These are phyloP conservation scores for Apiospora malaysiana DNA, from an alignment of 2,329 filamentous ascomycete species.

Conservation along the genomic window DNA sequence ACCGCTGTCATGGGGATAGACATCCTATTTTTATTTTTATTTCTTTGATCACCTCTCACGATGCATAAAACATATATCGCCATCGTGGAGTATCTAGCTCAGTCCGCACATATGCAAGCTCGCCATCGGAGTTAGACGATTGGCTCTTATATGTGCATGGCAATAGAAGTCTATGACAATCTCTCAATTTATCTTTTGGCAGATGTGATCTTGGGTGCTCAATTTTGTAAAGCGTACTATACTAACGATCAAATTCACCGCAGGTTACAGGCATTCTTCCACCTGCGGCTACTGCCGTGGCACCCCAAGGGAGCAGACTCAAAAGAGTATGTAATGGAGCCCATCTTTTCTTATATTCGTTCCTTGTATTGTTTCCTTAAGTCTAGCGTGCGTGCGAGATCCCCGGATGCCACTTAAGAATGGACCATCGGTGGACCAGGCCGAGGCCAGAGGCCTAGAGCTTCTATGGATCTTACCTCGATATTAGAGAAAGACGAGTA, in stretches of 20 bases:
- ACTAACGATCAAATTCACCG: conserved; percentile 26
- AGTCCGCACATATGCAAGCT: not conserved
- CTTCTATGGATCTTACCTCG: not conserved
- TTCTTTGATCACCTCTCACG: not conserved
- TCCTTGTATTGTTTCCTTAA: not conserved
- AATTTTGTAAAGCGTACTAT: not conserved
- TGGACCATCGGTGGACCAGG: not conserved
- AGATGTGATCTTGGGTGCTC: not conserved
- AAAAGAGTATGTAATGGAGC: conserved; percentile 48
- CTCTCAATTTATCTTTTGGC: not conserved
- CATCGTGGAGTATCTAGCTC: not conserved
- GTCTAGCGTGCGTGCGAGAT: conserved; percentile 13
- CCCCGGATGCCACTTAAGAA: not conserved
- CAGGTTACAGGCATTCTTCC: conserved; percentile 59
- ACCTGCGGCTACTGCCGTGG: conserved; percentile 60
- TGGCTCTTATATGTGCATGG: not conserved
- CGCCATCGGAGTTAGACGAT: not conserved
- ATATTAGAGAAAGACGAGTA: conserved; percentile 7
- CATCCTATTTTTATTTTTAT: not conserved
- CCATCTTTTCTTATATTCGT: not conserved
- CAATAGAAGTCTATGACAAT: conserved; percentile 4
- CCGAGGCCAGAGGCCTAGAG: not conserved
- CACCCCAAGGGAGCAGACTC: conserved; percentile 54
- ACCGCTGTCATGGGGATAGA: not conserved
- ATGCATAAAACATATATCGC: not conserved